A percentile compares a stretch with the other conserved stretches of the same genome.
Evolutionary conservation across 176 grass and related monocot genomes (phyloP).

Genomic region (Phyllostachys edulis): DNA sequence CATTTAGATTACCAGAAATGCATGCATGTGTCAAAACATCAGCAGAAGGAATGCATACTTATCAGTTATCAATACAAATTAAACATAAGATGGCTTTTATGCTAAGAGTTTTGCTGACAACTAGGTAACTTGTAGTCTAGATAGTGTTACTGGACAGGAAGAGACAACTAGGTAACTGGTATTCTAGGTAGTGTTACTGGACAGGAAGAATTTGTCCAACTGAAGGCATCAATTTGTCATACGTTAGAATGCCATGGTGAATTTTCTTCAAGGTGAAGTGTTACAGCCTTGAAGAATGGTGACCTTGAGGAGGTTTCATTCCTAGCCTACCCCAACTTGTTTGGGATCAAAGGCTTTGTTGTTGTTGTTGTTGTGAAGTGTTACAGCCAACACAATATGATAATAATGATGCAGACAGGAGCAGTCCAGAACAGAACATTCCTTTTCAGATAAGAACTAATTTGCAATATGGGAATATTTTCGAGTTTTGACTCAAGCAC

Average conservation of each 20-base stretch:
- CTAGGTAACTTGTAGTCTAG: background rate
- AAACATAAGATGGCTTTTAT: background rate
- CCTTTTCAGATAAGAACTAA: background rate
- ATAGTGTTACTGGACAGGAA: background rate
- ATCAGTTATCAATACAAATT: constrained; percentile 6
- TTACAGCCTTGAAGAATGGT: too few species aligned
- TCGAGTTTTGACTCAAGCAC: background rate
- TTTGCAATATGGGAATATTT: background rate
- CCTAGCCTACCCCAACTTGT: too few species aligned
- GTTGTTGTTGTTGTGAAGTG: too few species aligned
- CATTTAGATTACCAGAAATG: background rate
- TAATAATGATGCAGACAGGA: background rate
- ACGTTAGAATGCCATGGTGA: background rate
- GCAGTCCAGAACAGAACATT: background rate
- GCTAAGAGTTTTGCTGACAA: background rate
- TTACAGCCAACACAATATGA: background rate
- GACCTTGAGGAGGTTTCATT: too few species aligned
- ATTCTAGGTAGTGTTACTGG: background rate
- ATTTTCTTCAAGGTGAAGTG: background rate
- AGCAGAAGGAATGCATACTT: background rate
- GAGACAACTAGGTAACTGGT: background rate
- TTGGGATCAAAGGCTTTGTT: too few species aligned
- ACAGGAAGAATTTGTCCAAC: too few species aligned
- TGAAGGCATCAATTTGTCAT: background rate
- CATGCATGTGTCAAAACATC: background rate